These are phyloP conservation scores for Pichia cephalocereana DNA, from an alignment of 805 yeast genomes.

Conservation along the genomic window DNA sequence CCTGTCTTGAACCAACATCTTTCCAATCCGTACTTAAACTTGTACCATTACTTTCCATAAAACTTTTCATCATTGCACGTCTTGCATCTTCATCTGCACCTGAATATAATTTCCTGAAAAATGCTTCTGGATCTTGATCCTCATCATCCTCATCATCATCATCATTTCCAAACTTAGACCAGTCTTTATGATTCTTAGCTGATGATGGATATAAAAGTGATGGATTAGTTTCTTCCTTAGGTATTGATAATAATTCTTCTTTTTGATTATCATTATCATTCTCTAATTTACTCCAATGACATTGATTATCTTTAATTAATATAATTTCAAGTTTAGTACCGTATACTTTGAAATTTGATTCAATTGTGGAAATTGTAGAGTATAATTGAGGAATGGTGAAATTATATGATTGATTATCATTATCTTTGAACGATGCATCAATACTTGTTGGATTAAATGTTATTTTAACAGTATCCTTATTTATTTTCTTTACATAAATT, in stretches of 20 bases:
- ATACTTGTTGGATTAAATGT: constrained; percentile 30
- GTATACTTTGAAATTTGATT: constrained; percentile 42
- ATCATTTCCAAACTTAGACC: constrained; percentile 48
- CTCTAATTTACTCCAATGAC: not conserved
- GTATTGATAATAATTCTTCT: not conserved
- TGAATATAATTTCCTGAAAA: constrained; percentile 66
- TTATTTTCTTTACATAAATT: constrained; percentile 60
- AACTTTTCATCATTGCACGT: constrained; percentile 96
- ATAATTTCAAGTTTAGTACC: constrained; percentile 61
- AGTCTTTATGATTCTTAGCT: constrained; percentile 52
- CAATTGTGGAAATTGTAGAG: constrained; percentile 34
- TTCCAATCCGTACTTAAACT: constrained; percentile 89
- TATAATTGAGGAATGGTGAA: constrained; percentile 47
- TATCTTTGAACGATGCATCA: constrained; percentile 37
- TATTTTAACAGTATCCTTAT: constrained; percentile 37
- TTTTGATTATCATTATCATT: not conserved
- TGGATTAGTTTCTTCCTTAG: not conserved
- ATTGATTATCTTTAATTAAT: constrained; percentile 6
- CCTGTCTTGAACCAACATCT: constrained; percentile 60
- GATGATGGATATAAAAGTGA: constrained; percentile 47
- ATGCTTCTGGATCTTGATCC: constrained; percentile 48
- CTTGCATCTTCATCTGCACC: constrained; percentile 80
- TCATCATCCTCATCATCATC: constrained; percentile 34
- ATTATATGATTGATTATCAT: constrained; percentile 39
- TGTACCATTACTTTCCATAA: constrained; percentile 89